Base-by-base conservation (phyloP, 208 protist genomes). In the Sergeia podlipaevii region DNA sequence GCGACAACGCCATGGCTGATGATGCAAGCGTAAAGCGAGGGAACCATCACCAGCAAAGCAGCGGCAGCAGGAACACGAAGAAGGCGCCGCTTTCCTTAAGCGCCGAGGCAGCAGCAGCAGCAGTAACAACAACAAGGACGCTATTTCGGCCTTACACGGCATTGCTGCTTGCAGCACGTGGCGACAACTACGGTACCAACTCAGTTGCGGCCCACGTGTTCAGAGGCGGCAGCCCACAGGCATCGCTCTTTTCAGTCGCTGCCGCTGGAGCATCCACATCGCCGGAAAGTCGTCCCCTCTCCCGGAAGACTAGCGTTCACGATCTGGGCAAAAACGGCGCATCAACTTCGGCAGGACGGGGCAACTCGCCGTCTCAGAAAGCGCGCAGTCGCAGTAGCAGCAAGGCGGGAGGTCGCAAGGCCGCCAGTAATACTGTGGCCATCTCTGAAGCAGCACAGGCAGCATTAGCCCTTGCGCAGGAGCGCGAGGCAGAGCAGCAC, bases 141-240 rank as follows among this genome's bases (percentile, higher is more conserved):
- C 46, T 58, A 20, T 58, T 65, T n/a, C 59, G 49, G 8, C 30
- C 49, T 4, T 52, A 65, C 39, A 18, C 49, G 24, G 18, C 18
- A 4, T 29, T 3, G 7, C 15, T 50, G 13, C 32, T 52, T 3
- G 48, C 23, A 11, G 23, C 8, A 8, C 18, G 30, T 3, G 59
- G 59, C 23, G 59, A 65, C 32, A 58, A 48, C 49, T 15, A 15
- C 10, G 59, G 59, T 10, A 65, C 59, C 20, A 54, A 46, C 23
- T 45, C 36, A 4, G 41, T 49, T 24, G 38, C 43, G 11, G 10
- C 43, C 10, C 11, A 56, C 28, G 43, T 26, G 36, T 10, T 33
- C 3, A 38, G 20, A 3, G 38, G 2, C 33, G 27, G 21, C 42
- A 45, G 32, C n/a, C 10, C 17, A 4, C 15, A 24, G 37, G 37